Percentiles rank a stretch among this genome's conserved stretches.
phyloP scores from a whole-genome alignment of 768 basidiomycete genomes.

The Auricularia sp. region DNA sequence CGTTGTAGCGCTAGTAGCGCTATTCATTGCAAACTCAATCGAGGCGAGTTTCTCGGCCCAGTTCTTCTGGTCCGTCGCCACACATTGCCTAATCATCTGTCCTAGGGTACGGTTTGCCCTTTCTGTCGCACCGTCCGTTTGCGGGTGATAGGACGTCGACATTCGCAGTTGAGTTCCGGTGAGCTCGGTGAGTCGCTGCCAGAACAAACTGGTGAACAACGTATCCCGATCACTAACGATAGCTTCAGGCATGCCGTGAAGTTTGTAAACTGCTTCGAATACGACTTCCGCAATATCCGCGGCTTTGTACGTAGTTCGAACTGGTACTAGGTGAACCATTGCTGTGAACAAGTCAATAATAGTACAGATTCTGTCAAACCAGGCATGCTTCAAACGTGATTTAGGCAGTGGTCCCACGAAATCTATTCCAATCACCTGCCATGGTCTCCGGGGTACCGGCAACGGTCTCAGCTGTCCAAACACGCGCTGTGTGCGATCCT shows the following conservation, averaged over 20 bases:
- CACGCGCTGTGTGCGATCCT: constrained; percentile 14
- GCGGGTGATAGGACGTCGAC: constrained; percentile 29
- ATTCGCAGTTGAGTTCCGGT: constrained; percentile 22
- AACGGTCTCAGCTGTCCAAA: constrained; percentile 18
- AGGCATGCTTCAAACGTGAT: constrained; percentile 11
- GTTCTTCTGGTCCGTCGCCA: constrained; percentile 20
- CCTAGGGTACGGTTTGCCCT: constrained; percentile 17
- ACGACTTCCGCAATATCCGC: constrained; percentile 7
- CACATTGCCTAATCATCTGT: constrained; percentile 22
- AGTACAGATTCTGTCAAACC: not conserved
- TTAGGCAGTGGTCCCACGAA: constrained; percentile 17
- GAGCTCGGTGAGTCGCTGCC: constrained; percentile 14
- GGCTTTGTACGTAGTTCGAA: constrained; percentile 2
- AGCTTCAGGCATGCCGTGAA: constrained; percentile 11
- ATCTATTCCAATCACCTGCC: constrained; percentile 22
- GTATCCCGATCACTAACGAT: constrained; percentile 27
- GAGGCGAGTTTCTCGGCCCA: constrained; percentile 12
- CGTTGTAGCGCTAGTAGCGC: constrained; percentile 17
- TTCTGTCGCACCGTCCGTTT: constrained; percentile 12
- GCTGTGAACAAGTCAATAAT: constrained; percentile 7
- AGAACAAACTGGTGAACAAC: constrained; percentile 25
- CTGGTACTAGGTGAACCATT: constrained; percentile 8
- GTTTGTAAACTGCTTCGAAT: constrained; percentile 3
- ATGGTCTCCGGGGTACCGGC: constrained; percentile 16
- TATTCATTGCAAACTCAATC: constrained; percentile 26